Evolutionary conservation across 2,329 filamentous ascomycete genomes (phyloP).

Genomic region (Pseudonectria buxi): DNA sequence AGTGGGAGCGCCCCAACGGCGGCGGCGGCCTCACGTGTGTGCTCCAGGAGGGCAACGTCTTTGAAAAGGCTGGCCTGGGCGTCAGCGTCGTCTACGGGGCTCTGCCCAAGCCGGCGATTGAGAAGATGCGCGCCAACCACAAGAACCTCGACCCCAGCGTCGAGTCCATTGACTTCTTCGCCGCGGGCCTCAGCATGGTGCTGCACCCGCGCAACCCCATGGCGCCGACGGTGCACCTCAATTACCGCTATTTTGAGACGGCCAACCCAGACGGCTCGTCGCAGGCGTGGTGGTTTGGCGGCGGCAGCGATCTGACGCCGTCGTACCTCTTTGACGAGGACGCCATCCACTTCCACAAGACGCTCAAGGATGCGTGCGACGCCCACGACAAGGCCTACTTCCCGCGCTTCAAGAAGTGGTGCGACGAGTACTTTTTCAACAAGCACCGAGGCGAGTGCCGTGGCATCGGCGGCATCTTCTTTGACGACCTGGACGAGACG

Average conservation of each 20-base stretch:
- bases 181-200: constrained; percentile 85
- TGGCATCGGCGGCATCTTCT: constrained; percentile 95
- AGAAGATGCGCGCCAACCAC: constrained; percentile 91
- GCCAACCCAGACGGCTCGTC: constrained; percentile 72
- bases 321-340: constrained; percentile 95
- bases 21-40: constrained; percentile 94
- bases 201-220: constrained; percentile 92
- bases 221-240: constrained; percentile 94
- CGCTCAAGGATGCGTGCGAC: constrained; percentile 88
- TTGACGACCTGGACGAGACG: constrained; percentile 86
- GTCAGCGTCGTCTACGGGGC: constrained; percentile 92
- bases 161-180: constrained; percentile 89
- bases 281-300: constrained; percentile 97
- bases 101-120: constrained; percentile 77
- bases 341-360: constrained; percentile 91
- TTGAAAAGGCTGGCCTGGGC: constrained; percentile 95
- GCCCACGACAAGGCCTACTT: constrained; percentile 90
- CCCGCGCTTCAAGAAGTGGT: constrained; percentile 94
- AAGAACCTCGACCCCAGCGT: constrained; percentile 76
- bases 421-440: constrained; percentile 93
- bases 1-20: constrained; percentile 80
- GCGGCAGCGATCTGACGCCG: constrained; percentile 88
- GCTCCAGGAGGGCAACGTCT: constrained; percentile 90
- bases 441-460: constrained; percentile 83
- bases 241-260: constrained; percentile 98